Percentiles rank a stretch among this genome's conserved stretches.
Evolutionary conservation across 331 rosid species (phyloP).

Genomic region (Pyrus hybrid): DNA sequence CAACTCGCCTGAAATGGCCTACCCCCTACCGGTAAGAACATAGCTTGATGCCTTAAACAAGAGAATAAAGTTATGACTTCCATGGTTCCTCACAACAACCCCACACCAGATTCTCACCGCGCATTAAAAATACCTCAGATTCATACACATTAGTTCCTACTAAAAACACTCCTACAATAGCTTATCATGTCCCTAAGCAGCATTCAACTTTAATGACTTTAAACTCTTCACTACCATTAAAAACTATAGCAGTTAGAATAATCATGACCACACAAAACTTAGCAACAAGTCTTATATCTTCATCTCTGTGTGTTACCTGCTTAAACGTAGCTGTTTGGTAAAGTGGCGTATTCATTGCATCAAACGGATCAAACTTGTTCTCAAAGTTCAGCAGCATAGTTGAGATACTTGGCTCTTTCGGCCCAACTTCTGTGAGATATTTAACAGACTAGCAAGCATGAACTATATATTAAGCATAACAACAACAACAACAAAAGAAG

Average conservation of each 20-base stretch:
- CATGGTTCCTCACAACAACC: background rate
- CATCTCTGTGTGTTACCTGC: slow-evolving; percentile 47
- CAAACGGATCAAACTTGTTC: slow-evolving; percentile 69
- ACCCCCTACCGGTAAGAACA: background rate
- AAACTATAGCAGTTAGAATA: background rate
- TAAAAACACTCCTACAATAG: background rate
- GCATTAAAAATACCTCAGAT: background rate
- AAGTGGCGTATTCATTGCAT: slow-evolving; percentile 68
- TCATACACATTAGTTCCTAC: background rate
- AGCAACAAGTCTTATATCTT: background rate
- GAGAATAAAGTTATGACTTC: background rate
- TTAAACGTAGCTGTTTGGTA: slow-evolving; percentile 94
- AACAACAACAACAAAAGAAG: background rate
- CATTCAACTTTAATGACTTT: background rate
- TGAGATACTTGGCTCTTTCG: slow-evolving; percentile 56
- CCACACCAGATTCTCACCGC: background rate
- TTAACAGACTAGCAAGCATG: slow-evolving; percentile 2
- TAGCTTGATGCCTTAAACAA: background rate
- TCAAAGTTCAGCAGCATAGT: slow-evolving; percentile 74
- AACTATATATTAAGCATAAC: background rate
- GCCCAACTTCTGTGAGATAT: slow-evolving; percentile 40
- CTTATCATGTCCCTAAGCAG: too few species aligned
- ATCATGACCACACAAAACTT: background rate
- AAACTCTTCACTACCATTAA: background rate
- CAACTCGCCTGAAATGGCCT: background rate